These are phyloP conservation scores for Pseudocercospora fuligena DNA, from an alignment of 2,329 filamentous ascomycete genomes.

Conservation along the genomic window DNA sequence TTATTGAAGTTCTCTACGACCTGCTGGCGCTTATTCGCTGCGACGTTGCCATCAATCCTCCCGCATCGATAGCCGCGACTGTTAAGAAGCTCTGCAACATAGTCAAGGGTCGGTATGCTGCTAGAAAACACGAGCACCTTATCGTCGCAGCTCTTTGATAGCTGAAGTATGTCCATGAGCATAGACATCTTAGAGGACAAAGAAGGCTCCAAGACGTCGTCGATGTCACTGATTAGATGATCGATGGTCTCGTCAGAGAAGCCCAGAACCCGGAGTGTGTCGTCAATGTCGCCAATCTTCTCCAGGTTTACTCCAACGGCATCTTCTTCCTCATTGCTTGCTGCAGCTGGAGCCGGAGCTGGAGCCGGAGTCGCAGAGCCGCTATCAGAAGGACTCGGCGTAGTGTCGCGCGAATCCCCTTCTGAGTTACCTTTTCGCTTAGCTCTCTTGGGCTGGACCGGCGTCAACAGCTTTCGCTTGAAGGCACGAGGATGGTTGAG, in stretches of 20 bases:
- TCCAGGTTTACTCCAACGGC: conserved; percentile 15
- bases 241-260: conserved; percentile 45
- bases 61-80: conserved; percentile 51
- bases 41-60: conserved; percentile 71
- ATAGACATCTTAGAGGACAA: conserved; percentile 72
- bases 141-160: conserved; percentile 66
- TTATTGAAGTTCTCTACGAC: conserved; percentile 72
- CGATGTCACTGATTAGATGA: conserved; percentile 40
- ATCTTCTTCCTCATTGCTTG: conserved; percentile 29
- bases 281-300: conserved; percentile 30
- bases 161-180: conserved; percentile 70
- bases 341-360: conserved; percentile 7
- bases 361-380: conserved; percentile 20
- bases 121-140: conserved; percentile 83
- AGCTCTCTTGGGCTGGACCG: conserved; percentile 33
- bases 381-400: conserved; percentile 21
- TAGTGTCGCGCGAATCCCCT: conserved; percentile 13
- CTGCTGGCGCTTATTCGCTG: conserved; percentile 62
- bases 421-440: conserved; percentile 10
- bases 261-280: conserved; percentile 40
- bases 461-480: conserved; percentile 53
- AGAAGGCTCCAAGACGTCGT: conserved; percentile 49
- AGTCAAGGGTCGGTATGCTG: conserved; percentile 71
- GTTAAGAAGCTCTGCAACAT: conserved; percentile 64
- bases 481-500: conserved; percentile 65